phyloP scores from a whole-genome alignment of 495 filamentous ascomycete genomes.

The Penicillium fimorum region DNA sequence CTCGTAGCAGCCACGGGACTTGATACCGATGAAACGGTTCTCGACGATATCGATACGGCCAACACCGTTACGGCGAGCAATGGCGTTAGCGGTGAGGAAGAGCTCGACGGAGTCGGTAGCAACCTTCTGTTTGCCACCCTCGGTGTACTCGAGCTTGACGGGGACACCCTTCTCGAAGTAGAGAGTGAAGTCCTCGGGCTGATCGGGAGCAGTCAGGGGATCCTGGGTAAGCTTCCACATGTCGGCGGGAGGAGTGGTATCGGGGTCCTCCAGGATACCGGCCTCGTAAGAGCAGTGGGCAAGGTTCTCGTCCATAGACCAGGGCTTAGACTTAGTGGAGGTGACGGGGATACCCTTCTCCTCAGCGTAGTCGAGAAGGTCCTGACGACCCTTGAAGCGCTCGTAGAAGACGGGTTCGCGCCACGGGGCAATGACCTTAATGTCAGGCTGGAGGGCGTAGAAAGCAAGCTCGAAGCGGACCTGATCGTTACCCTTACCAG shows the following conservation, averaged over 20 bases:
- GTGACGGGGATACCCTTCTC: conserved; percentile 79
- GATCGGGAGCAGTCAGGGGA: conserved; percentile 71
- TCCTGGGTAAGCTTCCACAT: conserved; percentile 85
- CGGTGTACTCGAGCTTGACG: conserved; percentile 60
- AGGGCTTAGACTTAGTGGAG: conserved; percentile 83
- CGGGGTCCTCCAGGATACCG: conserved; percentile 59
- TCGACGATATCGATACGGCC: conserved; percentile 91
- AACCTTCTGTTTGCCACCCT: conserved; percentile 51
- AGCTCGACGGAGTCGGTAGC: conserved; percentile 74
- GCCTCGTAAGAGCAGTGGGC: conserved; percentile 92
- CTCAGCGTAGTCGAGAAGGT: conserved; percentile 83
- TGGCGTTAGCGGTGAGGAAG: conserved; percentile 76
- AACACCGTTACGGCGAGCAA: conserved; percentile 73
- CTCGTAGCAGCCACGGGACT: conserved; percentile 91
- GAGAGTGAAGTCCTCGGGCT: conserved; percentile 73
- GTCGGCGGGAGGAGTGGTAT: conserved; percentile 63
- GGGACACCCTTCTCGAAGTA: conserved; percentile 86
- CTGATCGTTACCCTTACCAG: conserved; percentile 85
- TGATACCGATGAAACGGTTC: conserved; percentile 82
- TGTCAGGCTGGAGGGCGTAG: conserved; percentile 68
- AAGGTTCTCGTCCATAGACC: conserved; percentile 80
- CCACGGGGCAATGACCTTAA: conserved; percentile 91
- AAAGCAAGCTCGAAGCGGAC: conserved; percentile 83
- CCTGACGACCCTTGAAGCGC: conserved; percentile 77
- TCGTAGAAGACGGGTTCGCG: conserved; percentile 79